Evolutionary conservation across 2,329 filamentous ascomycete species (phyloP), one percentile per base, ranked within the genome.

Genomic region (Colletotrichum falcatum): DNA sequence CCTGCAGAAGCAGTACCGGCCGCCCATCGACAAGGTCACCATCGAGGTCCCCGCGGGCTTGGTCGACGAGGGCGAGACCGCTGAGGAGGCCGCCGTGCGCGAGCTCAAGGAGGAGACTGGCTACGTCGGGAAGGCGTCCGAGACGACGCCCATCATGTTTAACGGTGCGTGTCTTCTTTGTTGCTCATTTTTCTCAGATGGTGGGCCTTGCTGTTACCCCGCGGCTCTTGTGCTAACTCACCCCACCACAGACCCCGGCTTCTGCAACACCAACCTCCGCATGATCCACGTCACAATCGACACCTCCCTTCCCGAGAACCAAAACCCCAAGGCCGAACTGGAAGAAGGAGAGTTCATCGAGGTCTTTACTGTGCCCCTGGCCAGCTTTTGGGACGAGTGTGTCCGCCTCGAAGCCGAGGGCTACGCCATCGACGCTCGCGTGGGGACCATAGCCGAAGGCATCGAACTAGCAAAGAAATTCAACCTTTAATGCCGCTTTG

Each of bases 281-380:
- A 90, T 92, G 86, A 89, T 95, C 18, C 92, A 95, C 76, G 88
- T 95, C 51, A 87, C 84, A 1, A 88, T 95, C 73, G 92, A 95
- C 79, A 88, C 92, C 85, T 85, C 82, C 5, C 82, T 89, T 1
- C 87, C 91, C 0, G 90, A 90, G 75, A 95, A 95, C 77, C 87
- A 91, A 77, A 84, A 92, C 63, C 89, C 89, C 1, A 85, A 90
- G 78, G 90, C 92, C 0, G 83, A 92, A 77, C 84, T 95, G 8
- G 92, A 95, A 77, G 92, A 94, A 33, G 91, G 90, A 73, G 93
- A 95, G 81, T 95, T 94, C 77, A 95, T 95, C 76, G 92, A 95
- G 78, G 90, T 91, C 42, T 95, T 95, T 76, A 88, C 87, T 11
- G 85, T 94, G 9, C 90, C 90, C 7, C 77, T 95, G 53, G 82